Evolutionary conservation across 768 basidiomycete genomes (phyloP).

Genomic region (Lactifluus volemus): DNA sequence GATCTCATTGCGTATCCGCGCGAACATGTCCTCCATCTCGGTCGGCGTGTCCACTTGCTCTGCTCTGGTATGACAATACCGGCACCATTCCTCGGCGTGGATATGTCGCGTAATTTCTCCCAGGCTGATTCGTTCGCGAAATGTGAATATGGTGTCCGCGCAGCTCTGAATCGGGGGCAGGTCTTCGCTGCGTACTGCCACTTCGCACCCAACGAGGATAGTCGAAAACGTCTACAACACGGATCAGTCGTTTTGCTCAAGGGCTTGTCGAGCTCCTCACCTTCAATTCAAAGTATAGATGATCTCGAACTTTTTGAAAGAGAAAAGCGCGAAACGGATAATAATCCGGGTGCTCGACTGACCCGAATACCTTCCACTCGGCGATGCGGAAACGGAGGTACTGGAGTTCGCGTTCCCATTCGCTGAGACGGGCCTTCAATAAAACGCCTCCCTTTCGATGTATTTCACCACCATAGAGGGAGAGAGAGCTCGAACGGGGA

Average conservation of each 20-base stretch:
- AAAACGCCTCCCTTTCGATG: constrained; percentile 13
- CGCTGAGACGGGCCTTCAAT: constrained; percentile 14
- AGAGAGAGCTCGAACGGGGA: not conserved
- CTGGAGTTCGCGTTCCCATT: constrained; percentile 20
- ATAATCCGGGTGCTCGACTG: constrained; percentile 15
- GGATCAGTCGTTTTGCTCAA: not conserved
- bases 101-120: constrained; percentile 16
- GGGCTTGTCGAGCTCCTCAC: not conserved
- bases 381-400: constrained; percentile 19
- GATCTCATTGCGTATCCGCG: constrained; percentile 13
- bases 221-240: constrained; percentile 11
- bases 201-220: constrained; percentile 17
- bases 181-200: constrained; percentile 11
- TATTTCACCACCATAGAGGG: constrained; percentile 14
- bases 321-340: constrained; percentile 13
- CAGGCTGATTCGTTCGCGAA: constrained; percentile 16
- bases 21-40: constrained; percentile 17
- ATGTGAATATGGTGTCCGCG: constrained; percentile 3
- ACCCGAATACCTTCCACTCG: constrained; percentile 18
- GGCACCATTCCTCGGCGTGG: constrained; percentile 14
- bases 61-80: not conserved
- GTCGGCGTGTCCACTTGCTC: not conserved
- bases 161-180: constrained; percentile 4
- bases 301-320: constrained; percentile 10
- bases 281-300: constrained; percentile 18